Evolutionary conservation across 352 stramenopile genomes (phyloP), one percentile per base, ranked within the genome.

Genomic region (Pythium vanterpoolii): DNA sequence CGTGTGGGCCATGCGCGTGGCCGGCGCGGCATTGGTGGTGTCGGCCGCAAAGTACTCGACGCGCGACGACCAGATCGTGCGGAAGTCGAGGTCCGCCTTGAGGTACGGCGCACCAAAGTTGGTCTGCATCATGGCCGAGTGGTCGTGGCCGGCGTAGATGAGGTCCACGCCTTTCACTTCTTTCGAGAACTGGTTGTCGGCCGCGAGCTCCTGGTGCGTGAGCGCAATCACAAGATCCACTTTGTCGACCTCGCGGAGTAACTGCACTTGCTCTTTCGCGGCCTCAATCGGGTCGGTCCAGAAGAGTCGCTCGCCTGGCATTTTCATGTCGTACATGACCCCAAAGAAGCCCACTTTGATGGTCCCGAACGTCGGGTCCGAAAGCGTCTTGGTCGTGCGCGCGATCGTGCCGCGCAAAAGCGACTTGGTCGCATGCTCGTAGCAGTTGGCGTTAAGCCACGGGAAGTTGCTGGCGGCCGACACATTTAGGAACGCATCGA

Each of bases 261-360:
- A 47, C 24, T 72, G 52, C 24, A 89, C 80, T 55, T 88, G 76
- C 39, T 65, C 47, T 34, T 77, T 74, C 19, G 76, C 79, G 5
- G 79, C 73, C 36, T 66, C 63, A 54, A 92, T 79, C n/a, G 78
- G 79, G 58, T 92, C 82, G 28, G 67, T 66, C 82, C 82, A 91
- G 68, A 75, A 83, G 33, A 88, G 34, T 0, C 72, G 78, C 62
- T 86, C 85, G 52, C 69, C 83, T n/a, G 73, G 56, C 43, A 80
- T 69, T 39, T 89, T 66, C 74, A 89, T 86, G 68, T 89, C 69
- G 70, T 91, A 91, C 77, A 92, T 87, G 67, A 92, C 69, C 26
- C 79, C 82, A 31, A 89, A 89, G 34, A 89, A 38, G 11, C 82
- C 82, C 44, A 92, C 72, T 14, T 72, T 79, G 59, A 92, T 66